Base-by-base conservation (phyloP, 73 alveolate species). In the Paramecium primaurelia region DNA sequence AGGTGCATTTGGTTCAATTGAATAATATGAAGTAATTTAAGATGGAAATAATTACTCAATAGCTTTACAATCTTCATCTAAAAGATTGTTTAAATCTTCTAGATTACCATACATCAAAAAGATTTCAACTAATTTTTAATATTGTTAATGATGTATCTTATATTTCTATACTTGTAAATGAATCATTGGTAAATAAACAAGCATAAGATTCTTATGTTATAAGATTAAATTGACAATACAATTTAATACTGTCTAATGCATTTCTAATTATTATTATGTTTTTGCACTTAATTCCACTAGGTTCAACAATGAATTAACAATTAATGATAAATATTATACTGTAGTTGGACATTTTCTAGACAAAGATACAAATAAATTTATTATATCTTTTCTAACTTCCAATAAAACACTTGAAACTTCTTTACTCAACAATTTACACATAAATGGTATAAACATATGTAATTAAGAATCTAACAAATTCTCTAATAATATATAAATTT, bases 391-490 rank as follows among this genome's bases (percentile, higher is more conserved):
- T 20, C 88, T 71, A 2, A 73, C 94, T 71, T 89, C 88, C 25
- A 71, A 14, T 11, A 58, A 71, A 26, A 45, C 38, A 58, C 75
- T 22, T 6, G 77, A 42, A 20, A 59, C 88, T 47, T 89, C 94
- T 36, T 89, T 89, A 11, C 68, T 45, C 8, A 89, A 47, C 16
- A 71, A 89, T 7, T 89, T 89, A 59, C 94, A 71, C 86, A 89
- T 77, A 83, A 89, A 89, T 71, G 94, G 94, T 11, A 89, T 59
- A 6, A 89, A 40, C 94, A 89, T 47, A 30, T 89, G 94, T n/a
- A 89, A 83, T 28, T 89, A 71, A 25, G 94, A 89, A 54, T 89
- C 94, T 32, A 89, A 22, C 28, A 89, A 71, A 32, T 44, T 83
- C 22, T 77, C 77, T 30, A 89, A 83, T 14, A 54, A 59, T 12